phyloP scores from a whole-genome alignment of 78 protist species.

The Chrysochromulina parva region DNA sequence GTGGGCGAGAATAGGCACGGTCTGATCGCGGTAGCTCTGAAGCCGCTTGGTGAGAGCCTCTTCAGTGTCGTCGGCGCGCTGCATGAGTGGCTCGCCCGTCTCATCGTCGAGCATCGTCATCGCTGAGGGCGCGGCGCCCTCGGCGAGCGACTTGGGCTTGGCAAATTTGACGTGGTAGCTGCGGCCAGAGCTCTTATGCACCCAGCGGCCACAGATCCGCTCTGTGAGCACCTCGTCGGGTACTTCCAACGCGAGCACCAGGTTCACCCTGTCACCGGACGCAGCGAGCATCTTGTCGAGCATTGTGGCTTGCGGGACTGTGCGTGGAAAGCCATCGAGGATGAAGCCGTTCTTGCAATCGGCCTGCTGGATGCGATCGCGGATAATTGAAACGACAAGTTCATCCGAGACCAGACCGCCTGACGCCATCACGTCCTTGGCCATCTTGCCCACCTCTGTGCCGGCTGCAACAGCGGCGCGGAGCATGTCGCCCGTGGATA shows the following conservation, averaged over 20 bases:
- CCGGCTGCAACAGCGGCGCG: constrained; percentile 5
- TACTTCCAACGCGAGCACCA: not conserved
- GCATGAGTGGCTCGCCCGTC: constrained; percentile 91
- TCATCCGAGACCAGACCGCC: not conserved
- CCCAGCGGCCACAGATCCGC: constrained; percentile 87
- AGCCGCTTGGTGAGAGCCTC: constrained; percentile 62
- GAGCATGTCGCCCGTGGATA: not conserved
- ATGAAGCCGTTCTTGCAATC: constrained; percentile 79
- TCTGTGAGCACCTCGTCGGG: constrained; percentile 75
- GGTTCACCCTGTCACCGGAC: not conserved
- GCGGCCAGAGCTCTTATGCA: constrained; percentile 84
- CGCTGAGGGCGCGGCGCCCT: not conserved
- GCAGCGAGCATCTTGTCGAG: not conserved
- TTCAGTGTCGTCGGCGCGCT: constrained; percentile 88
- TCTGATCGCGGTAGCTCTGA: constrained; percentile 53
- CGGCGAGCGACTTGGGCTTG: constrained; percentile 64
- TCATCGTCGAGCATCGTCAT: constrained; percentile 60
- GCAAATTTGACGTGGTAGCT: constrained; percentile 78
- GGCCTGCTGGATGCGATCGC: not conserved
- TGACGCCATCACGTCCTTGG: not conserved
- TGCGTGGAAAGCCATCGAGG: constrained; percentile 97
- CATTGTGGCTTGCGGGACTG: constrained; percentile 85
- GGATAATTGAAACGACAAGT: not conserved
- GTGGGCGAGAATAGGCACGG: constrained; percentile 20
- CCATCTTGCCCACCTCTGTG: not conserved